Evolutionary conservation across 176 grass and related monocot species (phyloP), one percentile per base, ranked within the genome.

Genomic region (Tuctoria greenei): DNA sequence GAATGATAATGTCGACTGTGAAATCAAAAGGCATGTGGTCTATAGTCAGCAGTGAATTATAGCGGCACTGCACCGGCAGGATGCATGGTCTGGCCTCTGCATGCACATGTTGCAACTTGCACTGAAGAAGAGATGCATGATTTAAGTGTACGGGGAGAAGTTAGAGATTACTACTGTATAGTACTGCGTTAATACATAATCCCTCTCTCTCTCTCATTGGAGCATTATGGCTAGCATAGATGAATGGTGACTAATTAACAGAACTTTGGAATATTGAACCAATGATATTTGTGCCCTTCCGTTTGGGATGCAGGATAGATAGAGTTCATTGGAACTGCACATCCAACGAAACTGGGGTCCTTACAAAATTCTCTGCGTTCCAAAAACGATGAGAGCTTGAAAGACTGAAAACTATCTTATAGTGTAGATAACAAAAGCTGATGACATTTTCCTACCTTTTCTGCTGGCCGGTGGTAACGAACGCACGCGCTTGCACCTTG

Each of bases 1-100:
- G 31, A 85, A 98, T 98, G 77, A 98, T 98, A 70, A 28, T 94
- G 95, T 98, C 91, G 77, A 81, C 86, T 86, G 89, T 76, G 82
- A 81, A 92, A 81, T 81, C 59, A 84, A n/a, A 84, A 74, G 77
- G 72, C 86, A 83, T 93, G 93, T 87, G 78, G 83, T 43, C 81
- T 86, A 77, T 89, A 79, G 90, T 86, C 88, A 75, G 83, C 82
- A 78, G 44, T 31, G 61, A 90, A 93, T 88, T 65, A 89, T 82
- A 80, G 79, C 61, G n/a, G 7, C 74, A 52, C n/a, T 25, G 61
- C 62, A 49, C 50, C 38, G 52, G 66, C 75, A 83, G 45, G 45
- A 69, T 66, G 74, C n/a, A 64, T 69, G 79, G 66, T 76, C 79
- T 74, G 68, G 38, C 65, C 18, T 21, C 12, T 73, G 55, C 55